Evolutionary conservation across 768 basidiomycete species (phyloP).

Genomic region (Calocybe gangraenosa): DNA sequence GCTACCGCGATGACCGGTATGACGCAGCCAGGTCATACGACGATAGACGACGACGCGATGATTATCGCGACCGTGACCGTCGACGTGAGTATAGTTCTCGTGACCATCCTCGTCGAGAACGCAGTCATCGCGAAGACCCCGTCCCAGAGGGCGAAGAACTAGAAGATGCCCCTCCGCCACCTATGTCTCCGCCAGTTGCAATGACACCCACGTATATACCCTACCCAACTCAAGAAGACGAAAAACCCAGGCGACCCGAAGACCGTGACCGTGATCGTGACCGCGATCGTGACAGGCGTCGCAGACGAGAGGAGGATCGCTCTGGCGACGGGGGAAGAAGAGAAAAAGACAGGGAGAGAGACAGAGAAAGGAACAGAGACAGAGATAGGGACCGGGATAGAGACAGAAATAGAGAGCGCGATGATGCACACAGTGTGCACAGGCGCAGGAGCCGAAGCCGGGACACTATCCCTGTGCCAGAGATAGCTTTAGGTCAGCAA

Average conservation of each 20-base stretch:
- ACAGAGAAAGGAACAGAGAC: slow-evolving; percentile 7
- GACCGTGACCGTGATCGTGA: slow-evolving; percentile 10
- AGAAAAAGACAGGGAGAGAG: slow-evolving; percentile 12
- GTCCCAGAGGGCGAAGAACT: not conserved
- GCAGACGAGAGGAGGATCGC: slow-evolving; percentile 14
- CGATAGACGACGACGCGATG: slow-evolving; percentile 1
- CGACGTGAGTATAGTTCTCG: slow-evolving; percentile 9
- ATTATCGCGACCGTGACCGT: slow-evolving; percentile 8
- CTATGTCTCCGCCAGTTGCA: not conserved
- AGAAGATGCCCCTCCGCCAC: not conserved
- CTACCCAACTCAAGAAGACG: slow-evolving; percentile 1
- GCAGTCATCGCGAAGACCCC: not conserved
- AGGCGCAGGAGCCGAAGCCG: not conserved
- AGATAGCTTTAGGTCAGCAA: slow-evolving; percentile 17
- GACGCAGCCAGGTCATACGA: slow-evolving; percentile 9
- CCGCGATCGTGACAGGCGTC: slow-evolving; percentile 9
- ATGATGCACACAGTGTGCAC: not conserved
- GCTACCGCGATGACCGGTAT: slow-evolving; percentile 13
- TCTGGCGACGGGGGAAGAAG: not conserved
- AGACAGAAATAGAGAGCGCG: slow-evolving; percentile 1
- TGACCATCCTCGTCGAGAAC: slow-evolving; percentile 1
- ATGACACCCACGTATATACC: not conserved
- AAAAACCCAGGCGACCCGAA: slow-evolving; percentile 5
- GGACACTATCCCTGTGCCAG: slow-evolving; percentile 2
- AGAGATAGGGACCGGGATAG: not conserved